These are phyloP conservation scores for Periconia digitata DNA, from an alignment of 2,329 filamentous ascomycete genomes.

Conservation along the genomic window DNA sequence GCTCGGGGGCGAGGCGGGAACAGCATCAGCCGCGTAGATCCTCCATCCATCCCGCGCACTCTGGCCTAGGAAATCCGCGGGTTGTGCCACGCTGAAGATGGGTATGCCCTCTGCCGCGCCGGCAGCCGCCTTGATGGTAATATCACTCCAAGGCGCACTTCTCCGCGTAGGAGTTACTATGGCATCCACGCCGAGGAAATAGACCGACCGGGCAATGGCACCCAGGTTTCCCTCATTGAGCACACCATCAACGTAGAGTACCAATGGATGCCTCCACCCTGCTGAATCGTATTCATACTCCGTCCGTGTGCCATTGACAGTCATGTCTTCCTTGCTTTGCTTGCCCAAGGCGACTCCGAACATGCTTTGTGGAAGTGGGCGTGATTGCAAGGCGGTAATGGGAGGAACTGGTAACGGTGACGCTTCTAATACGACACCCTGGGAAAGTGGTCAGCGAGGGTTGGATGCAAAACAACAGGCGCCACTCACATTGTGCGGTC, in stretches of 20 bases:
- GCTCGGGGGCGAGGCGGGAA: constrained; percentile 17
- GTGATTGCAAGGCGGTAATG: constrained; percentile 58
- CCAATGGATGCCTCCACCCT: constrained; percentile 63
- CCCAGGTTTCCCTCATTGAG: constrained; percentile 89
- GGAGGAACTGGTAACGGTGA: constrained; percentile 78
- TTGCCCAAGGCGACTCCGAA: constrained; percentile 52
- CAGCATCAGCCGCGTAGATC: constrained; percentile 70
- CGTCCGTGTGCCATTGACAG: constrained; percentile 68
- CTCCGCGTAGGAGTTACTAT: constrained; percentile 73
- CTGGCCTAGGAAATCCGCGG: constrained; percentile 67
- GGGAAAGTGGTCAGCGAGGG: constrained; percentile 8
- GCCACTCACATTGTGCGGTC: constrained; percentile 72
- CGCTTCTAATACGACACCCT: constrained; percentile 80
- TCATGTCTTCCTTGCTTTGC: constrained; percentile 73
- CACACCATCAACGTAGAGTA: constrained; percentile 75
- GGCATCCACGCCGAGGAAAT: constrained; percentile 87
- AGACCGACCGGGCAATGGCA: constrained; percentile 82
- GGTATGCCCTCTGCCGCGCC: constrained; percentile 82
- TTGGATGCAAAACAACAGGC: background rate
- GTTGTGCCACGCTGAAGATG: constrained; percentile 69
- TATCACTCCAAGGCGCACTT: constrained; percentile 71
- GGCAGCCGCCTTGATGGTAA: constrained; percentile 83
- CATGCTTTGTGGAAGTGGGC: constrained; percentile 44
- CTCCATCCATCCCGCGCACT: constrained; percentile 76
- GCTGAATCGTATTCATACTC: constrained; percentile 51